Percentiles rank a stretch among this genome's conserved stretches.
phyloP scores from a whole-genome alignment of 23 red algal genomes.

The Gracilariopsis chorda region DNA sequence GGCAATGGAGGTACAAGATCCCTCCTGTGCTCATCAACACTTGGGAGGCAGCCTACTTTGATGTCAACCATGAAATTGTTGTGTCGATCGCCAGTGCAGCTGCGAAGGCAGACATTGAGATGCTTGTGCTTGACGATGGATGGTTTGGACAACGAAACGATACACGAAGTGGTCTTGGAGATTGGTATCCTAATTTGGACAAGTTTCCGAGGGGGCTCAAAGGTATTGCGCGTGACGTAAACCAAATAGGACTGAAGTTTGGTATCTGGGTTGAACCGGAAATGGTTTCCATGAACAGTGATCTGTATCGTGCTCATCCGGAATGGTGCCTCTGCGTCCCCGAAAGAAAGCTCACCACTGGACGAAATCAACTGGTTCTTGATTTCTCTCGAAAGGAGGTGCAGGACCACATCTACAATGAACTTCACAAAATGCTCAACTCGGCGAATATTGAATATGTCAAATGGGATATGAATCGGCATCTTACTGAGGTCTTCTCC shows the following conservation, averaged over 20 bases:
- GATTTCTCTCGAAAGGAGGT: conserved; percentile 89
- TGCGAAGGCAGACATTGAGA: conserved; percentile 73
- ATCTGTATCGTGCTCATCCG: conserved; percentile 76
- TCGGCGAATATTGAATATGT: conserved; percentile 77
- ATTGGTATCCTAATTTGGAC: conserved; percentile 89
- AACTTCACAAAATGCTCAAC: conserved; percentile 55
- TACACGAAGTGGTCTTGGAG: conserved; percentile 79
- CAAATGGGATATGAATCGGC: conserved; percentile 98
- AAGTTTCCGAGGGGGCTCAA: conserved; percentile 84
- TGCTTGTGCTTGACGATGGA: conserved; percentile 96
- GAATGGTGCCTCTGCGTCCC: conserved; percentile 96
- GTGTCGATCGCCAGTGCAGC: conserved; percentile 76
- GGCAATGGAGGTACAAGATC: conserved; percentile 72
- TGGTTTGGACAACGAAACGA: conserved; percentile 96
- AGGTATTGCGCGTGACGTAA: conserved; percentile 74
- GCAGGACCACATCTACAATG: conserved; percentile 81
- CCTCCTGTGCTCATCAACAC: conserved; percentile 93
- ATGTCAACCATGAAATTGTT: conserved; percentile 91
- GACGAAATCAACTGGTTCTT: conserved; percentile 93
- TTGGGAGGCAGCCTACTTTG: conserved; percentile 96
- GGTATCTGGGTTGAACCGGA: conserved; percentile 98
- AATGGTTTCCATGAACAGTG: conserved; percentile 94
- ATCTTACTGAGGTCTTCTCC: conserved; percentile 95
- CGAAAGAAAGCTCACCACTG: conserved; percentile 74
- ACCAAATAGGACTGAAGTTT: conserved; percentile 83